Conservation (phyloP, 1,139 yeast genomes). For the Saccharomyces hybrid region DNA sequence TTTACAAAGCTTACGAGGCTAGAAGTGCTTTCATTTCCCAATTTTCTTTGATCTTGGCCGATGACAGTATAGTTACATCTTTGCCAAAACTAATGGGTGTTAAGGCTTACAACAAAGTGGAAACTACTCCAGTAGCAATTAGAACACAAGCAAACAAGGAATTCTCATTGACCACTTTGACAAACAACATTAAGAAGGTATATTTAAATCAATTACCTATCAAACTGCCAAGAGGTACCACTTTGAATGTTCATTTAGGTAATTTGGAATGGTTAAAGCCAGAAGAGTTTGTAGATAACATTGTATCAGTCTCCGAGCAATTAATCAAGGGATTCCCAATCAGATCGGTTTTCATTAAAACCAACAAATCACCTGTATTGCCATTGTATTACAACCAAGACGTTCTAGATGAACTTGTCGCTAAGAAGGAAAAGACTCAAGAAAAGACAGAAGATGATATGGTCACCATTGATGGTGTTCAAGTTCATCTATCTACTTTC, state of each 20-base stretch:
- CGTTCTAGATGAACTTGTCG: slow-evolving; percentile 42
- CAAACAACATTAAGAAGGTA: slow-evolving; percentile 52
- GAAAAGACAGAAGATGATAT: slow-evolving; percentile 30
- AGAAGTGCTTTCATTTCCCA: slow-evolving; percentile 55
- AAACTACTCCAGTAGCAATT: slow-evolving; percentile 68
- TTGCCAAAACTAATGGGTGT: slow-evolving; percentile 86
- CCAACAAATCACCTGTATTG: slow-evolving; percentile 67
- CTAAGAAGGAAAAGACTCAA: slow-evolving; percentile 30
- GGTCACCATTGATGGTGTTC: slow-evolving; percentile 36
- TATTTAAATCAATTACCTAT: slow-evolving; percentile 50
- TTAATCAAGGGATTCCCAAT: slow-evolving; percentile 44
- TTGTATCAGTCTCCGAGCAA: slow-evolving; percentile 46
- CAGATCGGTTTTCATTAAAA: slow-evolving; percentile 62
- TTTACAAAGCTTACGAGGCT: slow-evolving; percentile 61
- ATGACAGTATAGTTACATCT: slow-evolving; percentile 70
- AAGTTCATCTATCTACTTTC: slow-evolving; percentile 48
- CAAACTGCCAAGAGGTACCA: slow-evolving; percentile 69
- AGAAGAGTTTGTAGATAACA: slow-evolving; percentile 43
- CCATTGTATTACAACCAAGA: slow-evolving; percentile 70
- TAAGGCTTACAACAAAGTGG: slow-evolving; percentile 58
- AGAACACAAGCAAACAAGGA: slow-evolving; percentile 34
- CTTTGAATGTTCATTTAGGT: slow-evolving; percentile 63
- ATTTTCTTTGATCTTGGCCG: slow-evolving; percentile 72
- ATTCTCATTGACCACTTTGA: slow-evolving; percentile 50
- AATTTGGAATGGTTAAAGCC: slow-evolving; percentile 37